phyloP scores from a whole-genome alignment of 169 alveolate species.

The Babesia bigemina region DNA sequence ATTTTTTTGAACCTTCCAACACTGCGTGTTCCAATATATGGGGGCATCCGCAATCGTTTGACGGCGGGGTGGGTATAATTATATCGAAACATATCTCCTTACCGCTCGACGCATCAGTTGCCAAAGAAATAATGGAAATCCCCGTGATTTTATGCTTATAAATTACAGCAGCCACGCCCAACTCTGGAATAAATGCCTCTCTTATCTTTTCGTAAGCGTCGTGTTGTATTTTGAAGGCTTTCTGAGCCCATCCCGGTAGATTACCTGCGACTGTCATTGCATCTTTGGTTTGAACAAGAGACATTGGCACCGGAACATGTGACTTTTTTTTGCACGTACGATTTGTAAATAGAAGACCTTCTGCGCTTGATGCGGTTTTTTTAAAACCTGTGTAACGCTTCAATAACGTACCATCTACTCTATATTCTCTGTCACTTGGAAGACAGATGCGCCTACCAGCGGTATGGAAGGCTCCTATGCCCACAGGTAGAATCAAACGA shows the following conservation, averaged over 20 bases:
- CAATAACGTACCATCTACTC: background rate
- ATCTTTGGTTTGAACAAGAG: background rate
- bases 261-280: background rate
- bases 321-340: background rate
- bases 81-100: slow-evolving; percentile 66
- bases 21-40: slow-evolving; percentile 89
- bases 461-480: slow-evolving; percentile 5
- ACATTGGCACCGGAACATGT: background rate
- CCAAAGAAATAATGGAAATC: slow-evolving; percentile 50
- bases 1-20: slow-evolving; percentile 82
- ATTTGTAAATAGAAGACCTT: background rate
- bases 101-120: slow-evolving; percentile 43
- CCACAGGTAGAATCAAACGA: slow-evolving; percentile 3
- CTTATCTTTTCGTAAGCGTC: slow-evolving; percentile 38
- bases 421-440: background rate
- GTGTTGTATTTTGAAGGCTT: slow-evolving; percentile 57
- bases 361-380: background rate
- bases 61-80: slow-evolving; percentile 65
- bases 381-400: background rate
- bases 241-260: slow-evolving; percentile 59
- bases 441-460: background rate
- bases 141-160: slow-evolving; percentile 57
- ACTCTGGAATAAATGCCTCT: slow-evolving; percentile 38
- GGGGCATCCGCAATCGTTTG: slow-evolving; percentile 75
- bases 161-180: slow-evolving; percentile 39